These are phyloP conservation scores for Pichia sp. DNA, from an alignment of 1,139 yeast species.

Conservation along the genomic window DNA sequence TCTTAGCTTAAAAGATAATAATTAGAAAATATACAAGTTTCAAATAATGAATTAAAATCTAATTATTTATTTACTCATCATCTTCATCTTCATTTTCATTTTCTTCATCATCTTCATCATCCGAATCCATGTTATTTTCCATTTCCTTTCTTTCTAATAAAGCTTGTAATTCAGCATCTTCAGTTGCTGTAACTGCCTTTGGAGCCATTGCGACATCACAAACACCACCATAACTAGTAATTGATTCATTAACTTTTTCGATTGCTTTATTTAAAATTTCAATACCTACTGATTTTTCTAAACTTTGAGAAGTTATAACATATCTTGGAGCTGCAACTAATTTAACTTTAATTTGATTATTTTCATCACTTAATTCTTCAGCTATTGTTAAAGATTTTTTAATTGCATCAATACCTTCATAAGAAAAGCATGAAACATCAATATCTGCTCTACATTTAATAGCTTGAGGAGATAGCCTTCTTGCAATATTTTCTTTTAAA, in stretches of 20 bases:
- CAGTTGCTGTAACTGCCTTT: constrained; percentile 96
- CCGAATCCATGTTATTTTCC: constrained; percentile 58
- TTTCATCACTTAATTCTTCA: constrained; percentile 77
- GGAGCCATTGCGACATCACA: constrained; percentile 97
- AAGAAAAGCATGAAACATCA: constrained; percentile 93
- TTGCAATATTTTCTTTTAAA: constrained; percentile 75
- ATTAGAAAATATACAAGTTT: no score
- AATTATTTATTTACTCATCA: constrained; percentile 2
- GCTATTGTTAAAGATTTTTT: constrained; percentile 84
- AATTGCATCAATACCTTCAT: constrained; percentile 97
- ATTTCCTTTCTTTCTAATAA: constrained; percentile 72
- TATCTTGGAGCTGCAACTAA: constrained; percentile 97
- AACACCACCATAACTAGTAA: constrained; percentile 73
- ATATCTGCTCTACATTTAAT: constrained; percentile 96
- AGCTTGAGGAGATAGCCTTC: constrained; percentile 96
- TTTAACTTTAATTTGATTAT: constrained; percentile 82
- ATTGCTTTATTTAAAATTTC: constrained; percentile 74
- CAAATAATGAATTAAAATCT: background rate
- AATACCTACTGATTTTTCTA: constrained; percentile 87
- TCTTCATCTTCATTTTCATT: constrained; percentile 34
- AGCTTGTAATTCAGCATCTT: constrained; percentile 96
- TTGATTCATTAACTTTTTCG: constrained; percentile 61
- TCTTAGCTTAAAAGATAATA: no score
- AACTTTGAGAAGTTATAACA: constrained; percentile 86
- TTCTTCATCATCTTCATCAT: constrained; percentile 46